Evolutionary conservation across 805 yeast species (phyloP).

Genomic region (Ogataea dorogensis): DNA sequence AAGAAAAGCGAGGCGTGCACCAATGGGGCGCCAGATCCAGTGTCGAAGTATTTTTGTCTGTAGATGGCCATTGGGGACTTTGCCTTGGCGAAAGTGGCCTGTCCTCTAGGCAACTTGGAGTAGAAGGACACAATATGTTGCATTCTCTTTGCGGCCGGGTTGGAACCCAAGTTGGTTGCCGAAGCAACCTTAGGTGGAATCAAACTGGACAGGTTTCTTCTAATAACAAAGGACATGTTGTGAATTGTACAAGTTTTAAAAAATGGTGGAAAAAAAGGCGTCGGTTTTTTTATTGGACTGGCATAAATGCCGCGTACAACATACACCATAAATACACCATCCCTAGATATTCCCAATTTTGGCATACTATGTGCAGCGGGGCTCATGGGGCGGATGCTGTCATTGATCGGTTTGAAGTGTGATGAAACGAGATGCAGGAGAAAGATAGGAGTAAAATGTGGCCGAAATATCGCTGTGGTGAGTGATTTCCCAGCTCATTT

Average conservation of each 20-base stretch:
- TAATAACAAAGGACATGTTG: slow-evolving; percentile 76
- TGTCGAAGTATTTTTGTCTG: slow-evolving; percentile 81
- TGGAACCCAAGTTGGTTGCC: slow-evolving; percentile 88
- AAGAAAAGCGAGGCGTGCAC: slow-evolving; percentile 71
- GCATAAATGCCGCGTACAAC: slow-evolving; percentile 8
- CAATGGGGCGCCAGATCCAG: slow-evolving; percentile 81
- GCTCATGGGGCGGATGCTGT: too few species aligned
- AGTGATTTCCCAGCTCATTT: not conserved
- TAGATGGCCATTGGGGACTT: slow-evolving; percentile 70
- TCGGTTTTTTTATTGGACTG: slow-evolving; percentile 8
- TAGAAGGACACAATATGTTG: slow-evolving; percentile 92
- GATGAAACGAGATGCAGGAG: slow-evolving; percentile 1
- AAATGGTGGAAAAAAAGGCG: slow-evolving; percentile 6
- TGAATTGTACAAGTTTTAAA: slow-evolving; percentile 7
- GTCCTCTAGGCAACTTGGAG: slow-evolving; percentile 93
- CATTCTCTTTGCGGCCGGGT: slow-evolving; percentile 97
- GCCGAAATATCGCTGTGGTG: too few species aligned
- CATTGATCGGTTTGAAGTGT: not conserved
- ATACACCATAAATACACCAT: not conserved
- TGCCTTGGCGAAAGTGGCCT: slow-evolving; percentile 74
- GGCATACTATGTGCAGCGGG: not conserved
- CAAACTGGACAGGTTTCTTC: slow-evolving; percentile 92
- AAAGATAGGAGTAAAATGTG: not conserved
- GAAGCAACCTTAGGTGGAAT: slow-evolving; percentile 99
- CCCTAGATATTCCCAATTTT: slow-evolving; percentile 1